Base-by-base conservation (phyloP, 164 flowering plant genomes). In the Sextonia rubra region DNA sequence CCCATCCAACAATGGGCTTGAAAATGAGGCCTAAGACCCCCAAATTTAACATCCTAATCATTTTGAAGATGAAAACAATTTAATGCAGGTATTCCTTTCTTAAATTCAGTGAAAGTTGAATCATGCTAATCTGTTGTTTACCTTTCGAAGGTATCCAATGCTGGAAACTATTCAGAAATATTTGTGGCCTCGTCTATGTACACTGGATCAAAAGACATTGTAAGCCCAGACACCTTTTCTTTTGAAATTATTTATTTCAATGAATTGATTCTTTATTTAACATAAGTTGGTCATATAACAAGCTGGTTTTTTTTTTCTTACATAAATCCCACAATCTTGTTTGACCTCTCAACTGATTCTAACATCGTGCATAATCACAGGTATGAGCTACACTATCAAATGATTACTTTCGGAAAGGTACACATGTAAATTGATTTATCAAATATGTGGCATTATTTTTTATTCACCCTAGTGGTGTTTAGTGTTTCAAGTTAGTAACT, bases 351-450 rank as follows among this genome's bases (percentile, higher is more conserved):
- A 71, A 67, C 67, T 3, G 25, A 71, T 72, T 64, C 69, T 74
- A 48, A 66, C 68, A 27, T 65, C n/a, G 67, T 58, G 15, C 56
- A 17, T 49, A 25, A 56, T 22, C 60, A 58, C 84, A 94, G 99
- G 85, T 94, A 92, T 74, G 92, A 91, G 76, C 82, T 94, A 25
- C 98, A 94, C 72, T 94, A 91, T 78, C 97, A 92, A 29, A 73
- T 94, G 89, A 94, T 94, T 63, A 94, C 98, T 29, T 94, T 92
- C 74, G 98, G 97, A 77, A 94, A 94, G 97, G 97, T 90, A 83
- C 47, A 37, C 25, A 30, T 2, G 23, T 26, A 20, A 20, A n/a
- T 37, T 37, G 44, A 30, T n/a, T 27, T 37, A 37, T 64, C 6
- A 30, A 64, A 64, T 29, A 29, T n/a, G 68, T 47, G 18, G 2